Conservation (phyloP, 2,329 filamentous ascomycete species). For the Fusarium sp. region DNA sequence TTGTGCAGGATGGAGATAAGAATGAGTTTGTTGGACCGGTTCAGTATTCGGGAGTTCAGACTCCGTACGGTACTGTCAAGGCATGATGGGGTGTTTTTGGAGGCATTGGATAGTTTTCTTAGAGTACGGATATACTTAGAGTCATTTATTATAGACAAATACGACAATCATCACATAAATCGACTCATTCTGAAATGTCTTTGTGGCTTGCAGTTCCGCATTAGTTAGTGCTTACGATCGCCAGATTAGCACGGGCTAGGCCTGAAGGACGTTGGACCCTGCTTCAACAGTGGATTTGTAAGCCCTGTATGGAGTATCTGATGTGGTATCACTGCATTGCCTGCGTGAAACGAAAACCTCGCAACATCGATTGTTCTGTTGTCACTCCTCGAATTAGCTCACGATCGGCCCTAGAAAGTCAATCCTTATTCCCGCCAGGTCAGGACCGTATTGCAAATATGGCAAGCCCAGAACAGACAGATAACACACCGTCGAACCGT, state of each 20-base stretch:
- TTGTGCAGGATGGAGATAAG: slow-evolving; percentile 48
- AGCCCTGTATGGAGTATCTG: slow-evolving; percentile 10
- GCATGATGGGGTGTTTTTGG: neutral
- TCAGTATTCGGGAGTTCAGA: slow-evolving; percentile 42
- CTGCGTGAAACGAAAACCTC: neutral
- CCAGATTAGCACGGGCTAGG: neutral
- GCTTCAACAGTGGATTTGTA: slow-evolving; percentile 33
- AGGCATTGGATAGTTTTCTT: neutral
- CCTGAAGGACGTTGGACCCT: slow-evolving; percentile 1
- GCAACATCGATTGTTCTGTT: neutral
- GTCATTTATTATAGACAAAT: neutral
- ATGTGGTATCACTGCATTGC: neutral
- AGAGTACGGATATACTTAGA: neutral
- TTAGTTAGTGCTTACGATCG: slow-evolving; percentile 32
- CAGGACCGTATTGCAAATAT: neutral
- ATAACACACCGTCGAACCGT: slow-evolving; percentile 36
- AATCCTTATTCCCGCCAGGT: neutral
- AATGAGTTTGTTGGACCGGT: slow-evolving; percentile 45
- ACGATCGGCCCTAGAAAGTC: too few species aligned
- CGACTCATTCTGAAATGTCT: neutral
- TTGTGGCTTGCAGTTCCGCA: neutral
- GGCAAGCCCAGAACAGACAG: slow-evolving; percentile 29
- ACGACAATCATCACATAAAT: neutral
- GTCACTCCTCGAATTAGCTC: too few species aligned
- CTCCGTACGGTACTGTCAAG: slow-evolving; percentile 32